A percentile compares a stretch with the other conserved stretches of the same genome.
phyloP scores from a whole-genome alignment of 1,139 yeast genomes.

The Taphrina communis region DNA sequence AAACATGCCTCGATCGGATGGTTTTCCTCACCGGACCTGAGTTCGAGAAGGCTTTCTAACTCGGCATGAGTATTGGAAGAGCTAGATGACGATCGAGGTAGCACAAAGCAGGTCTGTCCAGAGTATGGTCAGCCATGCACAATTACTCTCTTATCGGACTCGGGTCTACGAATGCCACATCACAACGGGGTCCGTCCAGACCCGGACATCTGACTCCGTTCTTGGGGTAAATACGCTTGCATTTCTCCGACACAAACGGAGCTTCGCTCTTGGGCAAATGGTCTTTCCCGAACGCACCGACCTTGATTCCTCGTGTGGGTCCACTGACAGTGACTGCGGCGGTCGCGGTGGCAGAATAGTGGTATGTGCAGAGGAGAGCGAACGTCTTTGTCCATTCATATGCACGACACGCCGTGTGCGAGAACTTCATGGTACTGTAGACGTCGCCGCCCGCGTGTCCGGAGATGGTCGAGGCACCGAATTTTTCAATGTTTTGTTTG shows the following conservation, averaged over 20 bases:
- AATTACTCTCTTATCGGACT: not conserved
- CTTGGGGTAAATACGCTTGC: not conserved
- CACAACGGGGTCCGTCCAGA: not conserved
- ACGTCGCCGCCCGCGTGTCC: not conserved
- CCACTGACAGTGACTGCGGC: not conserved
- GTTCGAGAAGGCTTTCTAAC: no score
- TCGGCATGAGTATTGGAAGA: no score
- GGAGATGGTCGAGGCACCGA: not conserved
- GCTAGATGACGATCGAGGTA: no score
- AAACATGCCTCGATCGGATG: no score
- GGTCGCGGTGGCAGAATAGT: not conserved
- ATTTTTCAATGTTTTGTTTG: conserved; percentile 1
- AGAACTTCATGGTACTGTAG: not conserved
- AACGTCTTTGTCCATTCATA: not conserved
- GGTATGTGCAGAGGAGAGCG: conserved; percentile 1
- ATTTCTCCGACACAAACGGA: not conserved
- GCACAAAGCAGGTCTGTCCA: no score
- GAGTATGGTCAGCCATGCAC: no score
- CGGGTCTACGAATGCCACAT: not conserved
- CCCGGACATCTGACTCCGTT: not conserved
- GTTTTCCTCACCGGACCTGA: no score
- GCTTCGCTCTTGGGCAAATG: not conserved
- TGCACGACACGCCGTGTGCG: not conserved
- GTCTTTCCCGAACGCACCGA: not conserved
- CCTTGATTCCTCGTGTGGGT: not conserved